A percentile compares a stretch with the other conserved stretches of the same genome.
Conservation (phyloP, 768 basidiomycete species). For the Arthromyces matolae region DNA sequence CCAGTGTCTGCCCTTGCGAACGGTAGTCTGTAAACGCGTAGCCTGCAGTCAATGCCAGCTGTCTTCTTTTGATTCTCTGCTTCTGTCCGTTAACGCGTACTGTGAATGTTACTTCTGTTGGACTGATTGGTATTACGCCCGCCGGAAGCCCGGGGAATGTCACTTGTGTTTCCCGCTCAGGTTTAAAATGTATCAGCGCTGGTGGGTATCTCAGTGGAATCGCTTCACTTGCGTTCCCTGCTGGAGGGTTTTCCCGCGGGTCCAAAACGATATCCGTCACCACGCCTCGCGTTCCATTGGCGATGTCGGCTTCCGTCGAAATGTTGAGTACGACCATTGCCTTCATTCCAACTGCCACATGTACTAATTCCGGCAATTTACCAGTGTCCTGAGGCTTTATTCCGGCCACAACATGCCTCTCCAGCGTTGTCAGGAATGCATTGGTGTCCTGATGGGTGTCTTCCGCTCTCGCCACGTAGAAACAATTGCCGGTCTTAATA, state of each 20-base stretch:
- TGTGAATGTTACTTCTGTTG: slow-evolving; percentile 7
- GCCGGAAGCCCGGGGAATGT: slow-evolving; percentile 23
- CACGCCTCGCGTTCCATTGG: slow-evolving; percentile 36
- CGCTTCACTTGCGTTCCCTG: not conserved
- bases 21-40: slow-evolving; percentile 42
- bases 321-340: slow-evolving; percentile 36
- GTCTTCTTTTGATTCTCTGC: not conserved
- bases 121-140: slow-evolving; percentile 24
- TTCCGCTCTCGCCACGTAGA: slow-evolving; percentile 27
- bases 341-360: slow-evolving; percentile 32
- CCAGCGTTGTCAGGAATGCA: not conserved
- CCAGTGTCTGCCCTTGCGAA: slow-evolving; percentile 36
- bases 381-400: slow-evolving; percentile 12
- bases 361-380: slow-evolving; percentile 19
- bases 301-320: slow-evolving; percentile 32
- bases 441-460: slow-evolving; percentile 20
- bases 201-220: slow-evolving; percentile 29
- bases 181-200: slow-evolving; percentile 27
- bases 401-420: slow-evolving; percentile 5
- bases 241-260: slow-evolving; percentile 25
- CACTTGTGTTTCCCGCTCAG: slow-evolving; percentile 11
- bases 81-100: not conserved
- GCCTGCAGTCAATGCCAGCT: slow-evolving; percentile 25
- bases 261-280: slow-evolving; percentile 32
- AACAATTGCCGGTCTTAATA: not conserved